Base-by-base conservation (phyloP, 1,284 basidiomycete genomes). In the Puccinia brachypodii region DNA sequence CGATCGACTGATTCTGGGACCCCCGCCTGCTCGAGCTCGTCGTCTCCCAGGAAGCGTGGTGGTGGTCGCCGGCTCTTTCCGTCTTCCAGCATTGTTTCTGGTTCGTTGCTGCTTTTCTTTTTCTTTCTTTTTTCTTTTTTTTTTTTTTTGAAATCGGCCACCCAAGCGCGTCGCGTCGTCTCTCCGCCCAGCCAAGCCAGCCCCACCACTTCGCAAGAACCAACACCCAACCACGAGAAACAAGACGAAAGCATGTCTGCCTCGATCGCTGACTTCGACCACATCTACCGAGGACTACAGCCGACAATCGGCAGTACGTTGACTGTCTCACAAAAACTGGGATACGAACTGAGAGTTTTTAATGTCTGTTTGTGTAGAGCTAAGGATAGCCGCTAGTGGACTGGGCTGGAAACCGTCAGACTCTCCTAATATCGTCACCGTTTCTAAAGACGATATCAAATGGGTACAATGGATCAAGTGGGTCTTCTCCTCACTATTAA, bases 341-440 rank as follows among this genome's bases (percentile, higher is more conserved):
- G n/a, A n/a, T n/a, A n/a, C n/a, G n/a, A n/a, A n/a, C n/a, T n/a
- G n/a, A n/a, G n/a, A n/a, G 4, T 58, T 78, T 56, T 38, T 19
- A 71, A 44, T 71, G 42, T n/a, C 28, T 7, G 56, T 19, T 13
- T 22, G 42, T 50, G 40, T 56, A 96, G 95, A 95, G 88, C 90
- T 98, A 80, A 93, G 95, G 84, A 90, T 98, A 84, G 94, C 94
- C 28, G 86, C 89, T 36, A 93, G 92, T 84, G 96, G 95, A 74
- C 92, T 98, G 88, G 95, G 94, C 7, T 98, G 96, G 96, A 96
- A 90, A 84, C 85, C 88, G 9, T 85, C 87, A 66, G 86, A 92
- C 85, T 91, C 90, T 73, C 31, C 90, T 91, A 81, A 86, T 86
- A 66, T 92, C 68, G 89, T 89, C 13, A 92, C 93, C 3, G 90